Evolutionary conservation across 164 flowering plant genomes (phyloP), one percentile per base, ranked within the genome.

Genomic region (Echeveria elegans): DNA sequence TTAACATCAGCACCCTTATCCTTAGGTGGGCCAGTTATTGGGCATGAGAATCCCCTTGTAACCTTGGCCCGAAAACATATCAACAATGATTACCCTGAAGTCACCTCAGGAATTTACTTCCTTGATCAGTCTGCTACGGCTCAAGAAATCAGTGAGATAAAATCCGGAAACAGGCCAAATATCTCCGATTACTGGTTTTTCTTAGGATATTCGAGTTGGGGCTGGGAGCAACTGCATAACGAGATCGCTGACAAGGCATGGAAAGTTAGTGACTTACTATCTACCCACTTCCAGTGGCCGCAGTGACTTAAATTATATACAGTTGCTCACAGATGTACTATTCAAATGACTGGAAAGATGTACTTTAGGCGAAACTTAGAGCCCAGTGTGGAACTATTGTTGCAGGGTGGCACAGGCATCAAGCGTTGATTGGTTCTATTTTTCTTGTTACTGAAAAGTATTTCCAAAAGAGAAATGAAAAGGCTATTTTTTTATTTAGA

Each of bases 181-280:
- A 64, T 79, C 10, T 4, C 66, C 29, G 82, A 82, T 48, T 86
- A 74, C 66, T 93, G 98, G 97, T 90, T 93, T 77, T 90, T 93
- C 78, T 70, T 88, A 74, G 98, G 98, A 9, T 86, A 78, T 65
- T 79, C 96, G 2, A 72, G 85, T 40, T 90, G 98, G 98, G 82
- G 77, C 50, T 87, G 96, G 96, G 73, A 85, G 29, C 98, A 93
- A 67, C 78, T 93, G 21, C 88, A 75, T 73, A 72, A 75, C 71
- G 98, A 93, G 81, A 83, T 93, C 61, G 81, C 81, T 59, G 81
- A 81, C 66, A 93, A 93, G 40, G 77, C 86, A 63, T 93, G 98
- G 98, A 72, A 64, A 10, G 21, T 82, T 32, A 69, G 64, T 28
- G 67, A 76, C n/a, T 19, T 26, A 0, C 1, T 16, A 28, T 28